Evolutionary conservation across 139 green algal genomes (phyloP).

Genomic region (Picochlorum sp.): DNA sequence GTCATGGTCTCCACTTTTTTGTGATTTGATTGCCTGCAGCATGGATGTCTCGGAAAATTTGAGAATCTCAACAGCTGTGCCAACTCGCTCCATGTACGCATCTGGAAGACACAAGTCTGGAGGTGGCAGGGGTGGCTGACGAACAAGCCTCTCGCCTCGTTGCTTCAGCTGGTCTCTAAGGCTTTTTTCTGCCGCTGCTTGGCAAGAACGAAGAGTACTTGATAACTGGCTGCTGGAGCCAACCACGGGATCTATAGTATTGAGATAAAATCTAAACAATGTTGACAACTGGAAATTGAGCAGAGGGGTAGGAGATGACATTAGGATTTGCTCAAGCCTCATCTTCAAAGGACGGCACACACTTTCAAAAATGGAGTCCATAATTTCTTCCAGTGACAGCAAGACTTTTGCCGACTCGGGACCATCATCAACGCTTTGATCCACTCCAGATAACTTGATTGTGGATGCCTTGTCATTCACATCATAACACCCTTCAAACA

Average conservation of each 20-base stretch:
- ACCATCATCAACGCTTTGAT: not conserved
- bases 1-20: not conserved
- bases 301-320: conserved; percentile 54
- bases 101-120: conserved; percentile 50
- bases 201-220: conserved; percentile 28
- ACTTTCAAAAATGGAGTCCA: conserved; percentile 87
- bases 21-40: no score
- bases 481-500: conserved; percentile 64
- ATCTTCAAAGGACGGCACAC: conserved; percentile 86
- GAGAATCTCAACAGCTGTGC: conserved; percentile 50
- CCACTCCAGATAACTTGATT: not conserved
- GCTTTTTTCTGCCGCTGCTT: conserved; percentile 26
- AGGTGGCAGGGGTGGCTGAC: conserved; percentile 47
- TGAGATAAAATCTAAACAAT: conserved; percentile 73
- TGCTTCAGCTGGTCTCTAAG: conserved; percentile 61
- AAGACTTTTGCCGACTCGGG: conserved; percentile 3
- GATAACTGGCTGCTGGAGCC: conserved; percentile 19
- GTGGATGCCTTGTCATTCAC: not conserved
- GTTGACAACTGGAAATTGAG: conserved; percentile 70
- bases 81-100: conserved; percentile 47
- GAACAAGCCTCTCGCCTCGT: conserved; percentile 50
- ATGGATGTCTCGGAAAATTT: conserved; percentile 43
- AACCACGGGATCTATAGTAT: conserved; percentile 33
- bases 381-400: conserved; percentile 39
- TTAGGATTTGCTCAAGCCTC: conserved; percentile 71